Conservation (phyloP, 345 rosid genomes). For the Eutrema japonicum region DNA sequence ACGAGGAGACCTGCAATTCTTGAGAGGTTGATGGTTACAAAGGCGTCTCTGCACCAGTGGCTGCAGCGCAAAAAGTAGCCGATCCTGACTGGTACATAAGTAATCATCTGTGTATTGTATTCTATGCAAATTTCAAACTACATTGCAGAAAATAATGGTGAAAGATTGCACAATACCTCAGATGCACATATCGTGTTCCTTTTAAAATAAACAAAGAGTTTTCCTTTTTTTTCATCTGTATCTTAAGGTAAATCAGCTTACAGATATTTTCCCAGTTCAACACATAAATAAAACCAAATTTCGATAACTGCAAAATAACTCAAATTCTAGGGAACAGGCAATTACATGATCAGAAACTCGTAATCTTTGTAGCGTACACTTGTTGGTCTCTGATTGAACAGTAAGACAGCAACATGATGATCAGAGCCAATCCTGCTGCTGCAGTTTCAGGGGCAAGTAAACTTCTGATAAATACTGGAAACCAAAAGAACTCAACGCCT, state of each 20-base stretch:
- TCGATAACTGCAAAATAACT: conserved; percentile 15
- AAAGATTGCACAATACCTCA: background rate
- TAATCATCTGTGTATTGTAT: conserved; percentile 38
- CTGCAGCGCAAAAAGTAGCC: conserved; percentile 53
- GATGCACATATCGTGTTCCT: conserved; percentile 7
- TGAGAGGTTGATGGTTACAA: conserved; percentile 69
- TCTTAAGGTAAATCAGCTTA: background rate
- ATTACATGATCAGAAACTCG: conserved; percentile 31
- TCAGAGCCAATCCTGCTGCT: conserved; percentile 97
- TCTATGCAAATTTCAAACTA: conserved; percentile 18
- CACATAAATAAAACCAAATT: conserved; percentile 18
- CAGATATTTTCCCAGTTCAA: conserved; percentile 12
- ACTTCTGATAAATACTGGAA: conserved; percentile 97
- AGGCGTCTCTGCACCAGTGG: conserved; percentile 68
- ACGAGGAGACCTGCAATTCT: conserved; percentile 68
- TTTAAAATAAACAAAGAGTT: conserved; percentile 2
- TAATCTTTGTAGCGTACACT: conserved; percentile 18
- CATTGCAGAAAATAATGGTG: background rate
- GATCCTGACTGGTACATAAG: conserved; percentile 40
- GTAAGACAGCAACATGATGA: conserved; percentile 12
- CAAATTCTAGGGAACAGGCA: conserved; percentile 14
- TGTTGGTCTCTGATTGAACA: conserved; percentile 27
- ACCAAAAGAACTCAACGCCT: conserved; percentile 94
- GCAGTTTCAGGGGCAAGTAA: conserved; percentile 94
- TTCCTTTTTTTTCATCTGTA: background rate